Base-by-base conservation (phyloP, 2,329 filamentous ascomycete genomes). In the Dryadomyces quercus-mongolicae region DNA sequence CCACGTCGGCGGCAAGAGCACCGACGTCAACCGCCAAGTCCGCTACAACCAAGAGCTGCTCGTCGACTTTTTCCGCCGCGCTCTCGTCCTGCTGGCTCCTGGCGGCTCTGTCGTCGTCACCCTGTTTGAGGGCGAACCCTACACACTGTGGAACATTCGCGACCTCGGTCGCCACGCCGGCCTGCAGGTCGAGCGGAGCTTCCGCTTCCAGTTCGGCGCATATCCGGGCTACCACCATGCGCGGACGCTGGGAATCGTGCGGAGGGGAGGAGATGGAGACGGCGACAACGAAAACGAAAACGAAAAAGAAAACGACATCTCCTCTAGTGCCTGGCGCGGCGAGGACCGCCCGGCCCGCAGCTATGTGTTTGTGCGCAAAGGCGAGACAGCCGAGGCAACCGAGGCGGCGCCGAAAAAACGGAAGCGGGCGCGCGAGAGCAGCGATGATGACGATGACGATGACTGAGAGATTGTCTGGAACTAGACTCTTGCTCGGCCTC, bases 21-120 rank as follows among this genome's bases (percentile, higher is more conserved):
- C 86, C 61, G 91, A 97, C 71, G 86, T 96, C 54, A 96, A 96
- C 72, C 78, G 93, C 40, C 93, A 98, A 70, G 90, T 96, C 15
- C 83, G 93, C 55, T 82, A 88, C 67, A 97, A 98, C 71, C 91
- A 95, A 69, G 82, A 86, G 63, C 74, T 89, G 51, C 75, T 89
- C 40, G 83, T 87, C 15, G 72, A 74, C 46, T 88, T 88, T 70
- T 88, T 89, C 70, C 66, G 68, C 56, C 70, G 73, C 54, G 75
- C 78, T 1, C 67, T 75, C 21, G 67, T 68, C 2, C 73, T 76
- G 2, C 74, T 87, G 1, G 70, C 77, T 0, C 72, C 71, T 0
- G 73, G 75, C 6, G 83, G 82, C 40, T 66, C 78, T 61, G 82
- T 96, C 53, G 70, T 95, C 52, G 82, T 97, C 21, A 94, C 90